These are phyloP conservation scores for Penicillium vulpinum DNA, from an alignment of 2,329 filamentous ascomycete species.

Conservation along the genomic window DNA sequence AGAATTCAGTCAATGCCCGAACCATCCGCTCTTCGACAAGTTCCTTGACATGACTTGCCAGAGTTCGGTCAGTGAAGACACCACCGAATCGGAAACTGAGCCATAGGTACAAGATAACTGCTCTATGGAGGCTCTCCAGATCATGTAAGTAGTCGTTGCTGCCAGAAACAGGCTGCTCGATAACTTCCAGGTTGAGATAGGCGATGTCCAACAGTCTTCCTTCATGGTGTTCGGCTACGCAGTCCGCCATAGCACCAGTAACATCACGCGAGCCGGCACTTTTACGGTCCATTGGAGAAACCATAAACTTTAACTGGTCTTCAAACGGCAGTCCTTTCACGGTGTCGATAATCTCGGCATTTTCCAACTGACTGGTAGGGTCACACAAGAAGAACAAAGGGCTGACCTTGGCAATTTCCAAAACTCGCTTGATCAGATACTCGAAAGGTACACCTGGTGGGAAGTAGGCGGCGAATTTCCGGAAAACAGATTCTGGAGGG, in stretches of 20 bases:
- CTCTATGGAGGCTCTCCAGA: slow-evolving; percentile 78
- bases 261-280: slow-evolving; percentile 47
- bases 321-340: slow-evolving; percentile 65
- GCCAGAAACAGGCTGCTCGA: slow-evolving; percentile 58
- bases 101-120: slow-evolving; percentile 86
- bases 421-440: slow-evolving; percentile 75
- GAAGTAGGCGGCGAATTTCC: slow-evolving; percentile 79
- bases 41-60: slow-evolving; percentile 77
- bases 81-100: slow-evolving; percentile 84
- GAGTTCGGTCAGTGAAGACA: slow-evolving; percentile 70
- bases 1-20: slow-evolving; percentile 60
- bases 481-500: slow-evolving; percentile 68
- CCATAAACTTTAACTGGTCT: slow-evolving; percentile 74
- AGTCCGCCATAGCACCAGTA: slow-evolving; percentile 64
- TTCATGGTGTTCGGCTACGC: slow-evolving; percentile 66
- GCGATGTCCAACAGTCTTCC: slow-evolving; percentile 71
- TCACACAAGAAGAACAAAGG: slow-evolving; percentile 70
- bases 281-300: slow-evolving; percentile 65
- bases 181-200: slow-evolving; percentile 68
- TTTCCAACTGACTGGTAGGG: slow-evolving; percentile 61
- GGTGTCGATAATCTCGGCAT: slow-evolving; percentile 74
- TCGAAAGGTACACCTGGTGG: slow-evolving; percentile 77
- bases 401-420: slow-evolving; percentile 66
- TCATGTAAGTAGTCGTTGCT: slow-evolving; percentile 61
- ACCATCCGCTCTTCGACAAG: slow-evolving; percentile 77